A percentile compares a stretch with the other conserved stretches of the same genome.
Evolutionary conservation across 2,329 filamentous ascomycete species (phyloP).

Genomic region (Claviceps sp.): DNA sequence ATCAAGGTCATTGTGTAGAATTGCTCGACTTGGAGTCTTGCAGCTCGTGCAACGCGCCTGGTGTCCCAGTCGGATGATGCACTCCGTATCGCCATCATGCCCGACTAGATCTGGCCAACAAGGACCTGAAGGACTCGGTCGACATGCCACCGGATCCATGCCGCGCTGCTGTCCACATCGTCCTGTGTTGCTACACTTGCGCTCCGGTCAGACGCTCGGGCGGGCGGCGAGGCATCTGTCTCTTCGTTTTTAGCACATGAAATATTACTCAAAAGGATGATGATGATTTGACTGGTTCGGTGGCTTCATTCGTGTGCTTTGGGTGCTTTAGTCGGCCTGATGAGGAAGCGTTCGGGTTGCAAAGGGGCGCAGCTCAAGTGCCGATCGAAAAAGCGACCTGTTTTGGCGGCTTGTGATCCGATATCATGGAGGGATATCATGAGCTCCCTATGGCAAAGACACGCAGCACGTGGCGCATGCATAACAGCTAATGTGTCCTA

Average conservation of each 20-base stretch:
- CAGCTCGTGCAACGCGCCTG: conserved; percentile 1
- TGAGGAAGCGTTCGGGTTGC: background rate
- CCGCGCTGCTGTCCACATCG: background rate
- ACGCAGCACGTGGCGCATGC: conserved; percentile 6
- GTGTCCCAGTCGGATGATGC: background rate
- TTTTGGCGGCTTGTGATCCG: conserved; percentile 1
- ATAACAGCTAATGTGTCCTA: conserved; percentile 2
- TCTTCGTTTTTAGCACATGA: background rate
- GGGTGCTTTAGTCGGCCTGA: too few species aligned
- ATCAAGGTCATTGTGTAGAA: background rate
- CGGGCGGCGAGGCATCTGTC: background rate
- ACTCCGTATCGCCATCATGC: background rate
- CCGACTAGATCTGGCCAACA: background rate
- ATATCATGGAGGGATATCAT: background rate
- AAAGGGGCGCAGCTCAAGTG: background rate
- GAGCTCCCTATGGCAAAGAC: background rate
- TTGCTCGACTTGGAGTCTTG: background rate
- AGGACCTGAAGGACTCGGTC: background rate
- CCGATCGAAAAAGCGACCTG: conserved; percentile 1
- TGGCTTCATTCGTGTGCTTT: too few species aligned
- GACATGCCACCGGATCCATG: background rate
- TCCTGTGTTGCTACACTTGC: background rate
- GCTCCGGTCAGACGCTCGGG: background rate
- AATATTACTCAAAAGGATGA: background rate
- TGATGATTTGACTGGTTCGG: too few species aligned